Conservation (phyloP, 805 yeast genomes). For the Maudiozyma saulgeensis region DNA sequence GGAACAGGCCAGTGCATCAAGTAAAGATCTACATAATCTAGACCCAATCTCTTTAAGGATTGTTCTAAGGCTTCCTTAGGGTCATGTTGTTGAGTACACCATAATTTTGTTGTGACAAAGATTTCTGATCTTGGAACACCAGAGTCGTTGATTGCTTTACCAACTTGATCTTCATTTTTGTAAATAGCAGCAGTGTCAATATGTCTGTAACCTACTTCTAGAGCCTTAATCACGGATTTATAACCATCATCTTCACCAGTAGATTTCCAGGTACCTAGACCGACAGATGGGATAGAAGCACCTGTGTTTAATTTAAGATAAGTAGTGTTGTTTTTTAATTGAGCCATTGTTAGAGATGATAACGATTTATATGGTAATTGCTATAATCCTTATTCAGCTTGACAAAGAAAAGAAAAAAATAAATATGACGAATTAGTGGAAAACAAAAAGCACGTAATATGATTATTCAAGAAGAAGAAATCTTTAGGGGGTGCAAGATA, state of each 20-base stretch:
- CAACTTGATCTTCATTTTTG: slow-evolving; percentile 57
- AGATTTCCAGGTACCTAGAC: slow-evolving; percentile 68
- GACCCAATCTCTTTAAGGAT: slow-evolving; percentile 51
- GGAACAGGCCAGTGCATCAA: slow-evolving; percentile 80
- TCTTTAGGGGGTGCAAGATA: too few relatives aligned
- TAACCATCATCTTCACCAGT: slow-evolving; percentile 43
- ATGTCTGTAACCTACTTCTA: slow-evolving; percentile 60
- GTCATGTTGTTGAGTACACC: slow-evolving; percentile 42
- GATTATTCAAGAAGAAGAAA: too few relatives aligned
- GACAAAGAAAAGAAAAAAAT: too few relatives aligned
- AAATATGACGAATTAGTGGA: too few relatives aligned
- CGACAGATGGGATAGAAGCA: slow-evolving; percentile 51
- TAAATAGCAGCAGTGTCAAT: slow-evolving; percentile 70
- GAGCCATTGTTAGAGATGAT: too few relatives aligned
- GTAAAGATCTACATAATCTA: slow-evolving; percentile 72
- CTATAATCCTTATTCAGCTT: too few relatives aligned
- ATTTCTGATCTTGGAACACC: slow-evolving; percentile 57
- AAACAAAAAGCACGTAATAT: too few relatives aligned
- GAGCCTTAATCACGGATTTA: slow-evolving; percentile 50
- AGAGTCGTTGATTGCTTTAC: slow-evolving; percentile 44
- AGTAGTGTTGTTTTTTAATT: slow-evolving; percentile 12
- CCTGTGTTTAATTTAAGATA: slow-evolving; percentile 50
- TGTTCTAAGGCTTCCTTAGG: slow-evolving; percentile 46
- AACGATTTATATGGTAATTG: too few relatives aligned
- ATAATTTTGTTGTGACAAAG: slow-evolving; percentile 64